A percentile compares a stretch with the other conserved stretches of the same genome.
These are phyloP conservation scores for Trapa incisa DNA, from an alignment of 345 rosid genomes.

Conservation along the genomic window DNA sequence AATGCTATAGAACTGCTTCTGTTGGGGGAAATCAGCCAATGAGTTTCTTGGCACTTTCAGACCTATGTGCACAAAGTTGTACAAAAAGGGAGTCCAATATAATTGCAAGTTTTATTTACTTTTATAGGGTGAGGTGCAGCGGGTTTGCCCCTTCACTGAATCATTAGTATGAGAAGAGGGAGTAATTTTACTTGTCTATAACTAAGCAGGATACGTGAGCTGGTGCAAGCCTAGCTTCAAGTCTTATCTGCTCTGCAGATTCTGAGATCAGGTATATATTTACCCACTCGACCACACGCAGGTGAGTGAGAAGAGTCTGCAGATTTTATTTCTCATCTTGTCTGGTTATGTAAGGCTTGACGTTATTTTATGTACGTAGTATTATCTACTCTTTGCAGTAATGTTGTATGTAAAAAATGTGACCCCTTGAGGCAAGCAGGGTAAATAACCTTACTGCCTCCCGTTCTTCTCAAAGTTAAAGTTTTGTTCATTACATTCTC, in stretches of 20 bases:
- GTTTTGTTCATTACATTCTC: no score
- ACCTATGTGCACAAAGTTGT: background rate
- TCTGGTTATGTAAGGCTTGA: no score
- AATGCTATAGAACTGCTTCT: conserved; percentile 3
- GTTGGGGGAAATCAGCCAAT: background rate
- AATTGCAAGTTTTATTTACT: background rate
- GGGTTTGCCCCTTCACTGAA: background rate
- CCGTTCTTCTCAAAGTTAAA: no score
- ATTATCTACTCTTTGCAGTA: no score
- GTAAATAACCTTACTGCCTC: no score
- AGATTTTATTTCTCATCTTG: no score
- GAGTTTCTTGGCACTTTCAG: background rate
- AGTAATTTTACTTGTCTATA: background rate
- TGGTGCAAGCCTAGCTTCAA: background rate
- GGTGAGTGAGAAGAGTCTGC: no score
- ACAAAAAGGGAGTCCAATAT: background rate
- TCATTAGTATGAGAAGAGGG: background rate
- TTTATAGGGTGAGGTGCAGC: background rate
- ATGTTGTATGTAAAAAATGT: no score
- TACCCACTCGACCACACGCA: no score
- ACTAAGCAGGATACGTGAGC: background rate
- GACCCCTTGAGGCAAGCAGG: no score
- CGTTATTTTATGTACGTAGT: no score
- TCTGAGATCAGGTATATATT: no score
- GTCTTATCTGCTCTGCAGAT: background rate